Conservation (phyloP, 495 filamentous ascomycete genomes). For the Podospora bellae-mahoneyi region DNA sequence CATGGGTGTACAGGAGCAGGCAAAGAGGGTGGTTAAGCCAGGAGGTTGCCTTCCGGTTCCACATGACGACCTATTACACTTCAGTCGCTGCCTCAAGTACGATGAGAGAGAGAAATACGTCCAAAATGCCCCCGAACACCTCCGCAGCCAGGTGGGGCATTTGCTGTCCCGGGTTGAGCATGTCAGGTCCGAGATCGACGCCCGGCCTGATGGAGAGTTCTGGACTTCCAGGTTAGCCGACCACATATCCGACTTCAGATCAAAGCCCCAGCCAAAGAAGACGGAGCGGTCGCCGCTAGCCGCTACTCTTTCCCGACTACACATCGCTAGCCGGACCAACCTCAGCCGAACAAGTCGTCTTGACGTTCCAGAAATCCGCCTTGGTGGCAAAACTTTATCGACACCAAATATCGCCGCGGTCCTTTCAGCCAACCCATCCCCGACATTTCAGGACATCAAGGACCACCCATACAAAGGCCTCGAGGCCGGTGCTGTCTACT, state of each 20-base stretch:
- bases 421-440: not conserved
- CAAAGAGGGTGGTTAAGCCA: constrained; percentile 6
- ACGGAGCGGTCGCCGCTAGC: constrained; percentile 12
- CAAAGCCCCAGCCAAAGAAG: constrained; percentile 18
- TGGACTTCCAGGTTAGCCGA: constrained; percentile 18
- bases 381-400: constrained; percentile 6
- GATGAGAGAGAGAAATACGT: constrained; percentile 16
- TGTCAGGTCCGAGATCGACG: constrained; percentile 12
- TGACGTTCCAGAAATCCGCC: constrained; percentile 5
- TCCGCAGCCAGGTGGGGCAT: constrained; percentile 10
- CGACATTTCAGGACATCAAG: not conserved
- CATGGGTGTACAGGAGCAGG: constrained; percentile 6
- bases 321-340: constrained; percentile 15
- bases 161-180: constrained; percentile 14
- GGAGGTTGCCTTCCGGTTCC: constrained; percentile 13
- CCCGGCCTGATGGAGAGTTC: constrained; percentile 18
- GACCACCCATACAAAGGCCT: constrained; percentile 14
- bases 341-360: constrained; percentile 2
- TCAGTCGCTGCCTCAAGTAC: constrained; percentile 16
- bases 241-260: constrained; percentile 19
- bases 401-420: constrained; percentile 10
- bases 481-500: constrained; percentile 17
- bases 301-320: constrained; percentile 14
- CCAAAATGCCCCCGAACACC: constrained; percentile 8
- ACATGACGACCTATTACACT: constrained; percentile 18